These are phyloP conservation scores for Przewalskia tangutica DNA, from an alignment of 257 asterid genomes.

Conservation along the genomic window DNA sequence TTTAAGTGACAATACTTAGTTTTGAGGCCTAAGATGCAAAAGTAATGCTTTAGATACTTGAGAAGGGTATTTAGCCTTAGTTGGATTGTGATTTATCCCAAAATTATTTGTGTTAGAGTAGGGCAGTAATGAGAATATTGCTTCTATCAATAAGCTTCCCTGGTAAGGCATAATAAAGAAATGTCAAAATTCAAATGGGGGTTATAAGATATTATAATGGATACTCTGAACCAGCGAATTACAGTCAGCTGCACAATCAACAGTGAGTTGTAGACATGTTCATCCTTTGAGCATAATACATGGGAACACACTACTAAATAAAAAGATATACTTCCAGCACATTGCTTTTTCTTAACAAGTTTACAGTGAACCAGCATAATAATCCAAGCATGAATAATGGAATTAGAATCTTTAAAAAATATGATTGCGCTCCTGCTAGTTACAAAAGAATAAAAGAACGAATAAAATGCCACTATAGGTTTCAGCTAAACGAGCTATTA, in stretches of 20 bases:
- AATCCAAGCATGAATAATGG: background rate
- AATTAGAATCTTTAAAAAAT: background rate
- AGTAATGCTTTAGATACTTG: too few relatives aligned
- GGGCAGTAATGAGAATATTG: too few relatives aligned
- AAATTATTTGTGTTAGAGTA: too few relatives aligned
- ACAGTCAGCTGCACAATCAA: background rate
- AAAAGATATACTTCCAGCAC: background rate
- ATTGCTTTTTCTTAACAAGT: background rate
- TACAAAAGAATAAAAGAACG: constrained; percentile 5
- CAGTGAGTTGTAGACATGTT: constrained; percentile 5
- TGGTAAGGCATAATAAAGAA: too few relatives aligned
- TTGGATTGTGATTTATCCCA: too few relatives aligned
- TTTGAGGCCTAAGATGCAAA: too few relatives aligned
- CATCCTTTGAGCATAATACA: background rate
- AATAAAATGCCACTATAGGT: background rate
- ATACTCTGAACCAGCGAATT: background rate
- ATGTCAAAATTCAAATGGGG: background rate
- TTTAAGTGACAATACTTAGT: too few relatives aligned
- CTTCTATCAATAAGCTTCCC: too few relatives aligned
- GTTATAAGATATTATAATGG: background rate
- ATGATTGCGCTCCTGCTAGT: background rate
- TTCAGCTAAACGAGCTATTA: constrained; percentile 3
- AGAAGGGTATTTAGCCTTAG: too few relatives aligned
- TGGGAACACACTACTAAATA: background rate
- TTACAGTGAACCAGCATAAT: background rate